phyloP scores from a whole-genome alignment of 2,329 filamentous ascomycete species.

The Aspergillus novofumigatus region DNA sequence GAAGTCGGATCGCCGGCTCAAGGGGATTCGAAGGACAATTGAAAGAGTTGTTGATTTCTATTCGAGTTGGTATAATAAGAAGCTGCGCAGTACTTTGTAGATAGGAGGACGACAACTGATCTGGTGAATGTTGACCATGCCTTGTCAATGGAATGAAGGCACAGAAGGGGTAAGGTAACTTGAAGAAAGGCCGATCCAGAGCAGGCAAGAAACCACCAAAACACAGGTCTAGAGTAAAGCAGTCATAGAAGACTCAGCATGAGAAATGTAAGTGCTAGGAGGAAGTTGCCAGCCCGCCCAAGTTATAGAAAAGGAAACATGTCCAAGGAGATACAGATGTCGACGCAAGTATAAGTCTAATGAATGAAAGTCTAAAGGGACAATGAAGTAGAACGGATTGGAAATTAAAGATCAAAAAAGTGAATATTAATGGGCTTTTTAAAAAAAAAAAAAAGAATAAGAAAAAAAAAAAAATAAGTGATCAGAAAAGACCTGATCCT shows the following conservation, averaged over 20 bases:
- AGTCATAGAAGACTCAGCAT: background rate
- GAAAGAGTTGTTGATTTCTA: background rate
- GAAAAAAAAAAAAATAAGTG: constrained; percentile 10
- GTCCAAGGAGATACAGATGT: background rate
- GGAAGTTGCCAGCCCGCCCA: constrained; percentile 15
- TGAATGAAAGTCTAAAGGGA: constrained; percentile 26
- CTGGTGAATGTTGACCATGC: constrained; percentile 25
- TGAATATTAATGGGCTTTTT: background rate
- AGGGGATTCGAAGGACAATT: background rate
- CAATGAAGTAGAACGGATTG: constrained; percentile 27
- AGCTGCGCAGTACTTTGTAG: constrained; percentile 8
- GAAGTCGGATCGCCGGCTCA: background rate
- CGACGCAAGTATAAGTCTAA: background rate
- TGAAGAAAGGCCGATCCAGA: constrained; percentile 50
- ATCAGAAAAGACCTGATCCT: background rate
- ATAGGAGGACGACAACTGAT: constrained; percentile 19
- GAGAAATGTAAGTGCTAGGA: background rate
- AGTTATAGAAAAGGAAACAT: constrained; percentile 16
- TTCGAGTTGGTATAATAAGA: constrained; percentile 9
- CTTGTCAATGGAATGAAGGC: constrained; percentile 29
- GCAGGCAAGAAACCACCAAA: constrained; percentile 34
- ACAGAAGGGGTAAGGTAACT: constrained; percentile 38
- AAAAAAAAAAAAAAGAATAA: constrained; percentile 15
- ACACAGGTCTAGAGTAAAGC: constrained; percentile 6
- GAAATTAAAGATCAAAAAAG: background rate